These are phyloP conservation scores for Solanum ahanhuiri DNA, from an alignment of 257 asterid species.

Conservation along the genomic window DNA sequence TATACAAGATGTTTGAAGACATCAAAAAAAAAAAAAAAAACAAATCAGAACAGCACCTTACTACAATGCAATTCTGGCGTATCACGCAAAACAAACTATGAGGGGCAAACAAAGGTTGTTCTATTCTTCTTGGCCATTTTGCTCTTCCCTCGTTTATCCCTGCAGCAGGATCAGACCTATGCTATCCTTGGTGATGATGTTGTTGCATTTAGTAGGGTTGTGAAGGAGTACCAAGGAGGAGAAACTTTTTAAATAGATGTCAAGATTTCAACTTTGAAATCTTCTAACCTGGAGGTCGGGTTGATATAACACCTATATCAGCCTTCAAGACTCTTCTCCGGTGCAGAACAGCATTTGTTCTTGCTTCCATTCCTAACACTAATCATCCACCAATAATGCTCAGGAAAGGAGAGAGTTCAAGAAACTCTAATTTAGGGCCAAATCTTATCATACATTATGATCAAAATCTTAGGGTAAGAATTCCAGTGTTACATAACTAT, in stretches of 20 bases:
- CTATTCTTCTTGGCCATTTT: not conserved
- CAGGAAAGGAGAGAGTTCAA: not conserved
- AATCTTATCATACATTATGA: not conserved
- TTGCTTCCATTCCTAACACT: not conserved
- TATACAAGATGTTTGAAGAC: not conserved
- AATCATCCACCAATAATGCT: not conserved
- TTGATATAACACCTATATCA: not conserved
- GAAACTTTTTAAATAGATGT: too few species aligned
- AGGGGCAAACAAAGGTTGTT: not conserved
- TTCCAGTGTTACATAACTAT: not conserved
- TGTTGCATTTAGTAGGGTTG: not conserved
- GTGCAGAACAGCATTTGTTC: not conserved
- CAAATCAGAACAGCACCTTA: not conserved
- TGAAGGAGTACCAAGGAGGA: not conserved
- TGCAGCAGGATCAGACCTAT: not conserved
- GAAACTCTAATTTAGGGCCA: not conserved
- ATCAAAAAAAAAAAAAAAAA: too few species aligned
- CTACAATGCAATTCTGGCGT: not conserved
- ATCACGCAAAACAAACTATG: not conserved
- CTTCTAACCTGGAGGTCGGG: not conserved
- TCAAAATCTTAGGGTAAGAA: not conserved
- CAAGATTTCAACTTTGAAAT: not conserved
- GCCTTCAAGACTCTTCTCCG: not conserved
- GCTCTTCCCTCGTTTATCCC: not conserved
- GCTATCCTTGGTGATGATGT: not conserved